These are phyloP conservation scores for Halteria grandinella DNA, from an alignment of 73 alveolate genomes.

Conservation along the genomic window DNA sequence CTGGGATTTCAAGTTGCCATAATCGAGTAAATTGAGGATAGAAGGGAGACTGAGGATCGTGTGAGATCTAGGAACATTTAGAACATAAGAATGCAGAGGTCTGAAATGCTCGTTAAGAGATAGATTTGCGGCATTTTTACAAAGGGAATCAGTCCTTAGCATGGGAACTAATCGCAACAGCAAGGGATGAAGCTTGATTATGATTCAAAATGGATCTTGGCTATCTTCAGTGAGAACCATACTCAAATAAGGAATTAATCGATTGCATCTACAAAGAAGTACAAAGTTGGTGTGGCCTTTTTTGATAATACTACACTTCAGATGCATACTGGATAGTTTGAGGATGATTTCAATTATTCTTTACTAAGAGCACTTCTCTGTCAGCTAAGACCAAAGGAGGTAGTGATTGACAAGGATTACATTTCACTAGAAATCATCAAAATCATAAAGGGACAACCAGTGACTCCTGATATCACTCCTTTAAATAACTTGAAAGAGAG, in stretches of 20 bases:
- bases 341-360: conserved; percentile 70
- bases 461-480: conserved; percentile 41
- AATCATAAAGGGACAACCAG: conserved; percentile 47
- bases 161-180: conserved; percentile 30
- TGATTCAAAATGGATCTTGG: conserved; percentile 73
- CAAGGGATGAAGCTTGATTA: no score
- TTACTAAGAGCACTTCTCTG: conserved; percentile 80
- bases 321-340: conserved; percentile 73
- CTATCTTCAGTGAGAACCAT: conserved; percentile 43
- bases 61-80: conserved; percentile 30
- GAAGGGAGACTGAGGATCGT: conserved; percentile 76
- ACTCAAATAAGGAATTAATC: neutral
- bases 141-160: conserved; percentile 65
- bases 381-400: conserved; percentile 89
- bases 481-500: neutral
- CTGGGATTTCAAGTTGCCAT: conserved; percentile 93
- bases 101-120: conserved; percentile 54
- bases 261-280: conserved; percentile 15
- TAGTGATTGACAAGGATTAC: conserved; percentile 68
- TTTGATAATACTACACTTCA: conserved; percentile 79
- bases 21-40: conserved; percentile 90
- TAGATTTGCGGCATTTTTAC: conserved; percentile 73
- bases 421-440: conserved; percentile 37
- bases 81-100: conserved; percentile 17
- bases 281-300: conserved; percentile 73